Base-by-base conservation (phyloP, 2,329 filamentous ascomycete genomes). In the Cyclaneusma minus region DNA sequence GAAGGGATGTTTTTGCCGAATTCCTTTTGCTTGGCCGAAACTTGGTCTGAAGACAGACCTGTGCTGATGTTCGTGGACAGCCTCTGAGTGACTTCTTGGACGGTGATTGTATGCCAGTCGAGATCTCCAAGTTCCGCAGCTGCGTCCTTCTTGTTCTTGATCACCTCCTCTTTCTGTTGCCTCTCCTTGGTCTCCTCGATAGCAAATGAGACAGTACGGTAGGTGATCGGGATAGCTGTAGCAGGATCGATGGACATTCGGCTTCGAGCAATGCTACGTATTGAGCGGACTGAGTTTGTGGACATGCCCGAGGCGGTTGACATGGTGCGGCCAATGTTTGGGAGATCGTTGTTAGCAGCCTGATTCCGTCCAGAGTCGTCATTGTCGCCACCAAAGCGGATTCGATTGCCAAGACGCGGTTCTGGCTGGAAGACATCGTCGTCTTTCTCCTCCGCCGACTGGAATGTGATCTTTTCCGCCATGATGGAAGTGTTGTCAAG, bases 1-100 rank as follows among this genome's bases (percentile, higher is more conserved):
- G 71, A 68, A 7, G 70, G 70, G 7, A 64, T 60, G 42, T 83
- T 83, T 29, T 50, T 61, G 14, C 76, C 76, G 47, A 74, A 64
- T 38, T 74, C 57, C 21, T 53, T 53, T 3, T 63, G 41, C 15
- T 64, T 60, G n/a, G 60, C 55, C 16, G 55, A 47, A 26, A 62
- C 60, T 37, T 72, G 63, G 4, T 68, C 58, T 3, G 45, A 41
- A 0, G 69, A 70, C 1, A 82, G 58, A 24, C 76, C 75, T 16
- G 60, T 47, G 3, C 48, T 48, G 9, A 55, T 40, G 7, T 68
- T 68, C 2, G 64, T 65, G 2, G 57, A 55, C 16, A 76, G 58
- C 15, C 68, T 62, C 14, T 56, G 53, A 29, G 62, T 54, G 10
- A 77, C 51, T 29, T 74, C 65, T 6, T 65, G 53, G 9, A 58